These are phyloP conservation scores for Bipolaris sorokiniana DNA, from an alignment of 2,329 filamentous ascomycete genomes.

Conservation along the genomic window DNA sequence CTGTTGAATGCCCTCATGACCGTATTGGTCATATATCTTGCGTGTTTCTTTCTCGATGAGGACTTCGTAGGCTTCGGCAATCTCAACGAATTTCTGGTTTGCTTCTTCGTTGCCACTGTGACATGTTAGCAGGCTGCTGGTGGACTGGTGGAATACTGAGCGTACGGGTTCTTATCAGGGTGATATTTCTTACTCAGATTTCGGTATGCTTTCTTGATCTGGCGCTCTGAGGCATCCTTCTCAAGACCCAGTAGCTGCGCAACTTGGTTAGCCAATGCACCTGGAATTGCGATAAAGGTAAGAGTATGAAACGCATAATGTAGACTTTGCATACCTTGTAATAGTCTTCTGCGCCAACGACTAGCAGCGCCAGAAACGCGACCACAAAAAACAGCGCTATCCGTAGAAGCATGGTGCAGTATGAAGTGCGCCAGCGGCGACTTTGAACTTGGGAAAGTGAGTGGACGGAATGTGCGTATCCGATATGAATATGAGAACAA, in stretches of 20 bases:
- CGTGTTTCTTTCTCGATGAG: conserved; percentile 80
- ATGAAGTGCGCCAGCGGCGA: conserved; percentile 25
- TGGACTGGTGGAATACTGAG: conserved; percentile 17
- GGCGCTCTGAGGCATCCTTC: conserved; percentile 78
- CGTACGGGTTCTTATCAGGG: conserved; percentile 96
- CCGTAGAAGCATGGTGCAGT: conserved; percentile 52
- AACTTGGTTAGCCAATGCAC: conserved; percentile 20
- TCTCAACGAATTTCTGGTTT: conserved; percentile 88
- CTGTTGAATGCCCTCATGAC: conserved; percentile 87
- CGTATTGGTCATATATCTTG: conserved; percentile 91
- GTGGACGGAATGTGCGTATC: conserved; percentile 25
- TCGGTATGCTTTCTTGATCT: conserved; percentile 93
- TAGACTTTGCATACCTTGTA: conserved; percentile 67
- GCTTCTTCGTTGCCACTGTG: conserved; percentile 76
- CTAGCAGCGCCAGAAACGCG: conserved; percentile 52
- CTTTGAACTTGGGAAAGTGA: conserved; percentile 23
- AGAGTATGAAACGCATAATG: not conserved
- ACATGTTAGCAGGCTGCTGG: conserved; percentile 15
- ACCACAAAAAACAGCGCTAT: conserved; percentile 52
- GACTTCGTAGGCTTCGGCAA: conserved; percentile 94
- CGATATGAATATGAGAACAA: conserved; percentile 16
- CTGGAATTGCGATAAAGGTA: conserved; percentile 2
- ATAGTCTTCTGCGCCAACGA: conserved; percentile 68
- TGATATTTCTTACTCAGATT: conserved; percentile 94
- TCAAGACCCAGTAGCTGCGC: conserved; percentile 78